Base-by-base conservation (phyloP, 129 eudicot genomes). In the Arctium lappa region DNA sequence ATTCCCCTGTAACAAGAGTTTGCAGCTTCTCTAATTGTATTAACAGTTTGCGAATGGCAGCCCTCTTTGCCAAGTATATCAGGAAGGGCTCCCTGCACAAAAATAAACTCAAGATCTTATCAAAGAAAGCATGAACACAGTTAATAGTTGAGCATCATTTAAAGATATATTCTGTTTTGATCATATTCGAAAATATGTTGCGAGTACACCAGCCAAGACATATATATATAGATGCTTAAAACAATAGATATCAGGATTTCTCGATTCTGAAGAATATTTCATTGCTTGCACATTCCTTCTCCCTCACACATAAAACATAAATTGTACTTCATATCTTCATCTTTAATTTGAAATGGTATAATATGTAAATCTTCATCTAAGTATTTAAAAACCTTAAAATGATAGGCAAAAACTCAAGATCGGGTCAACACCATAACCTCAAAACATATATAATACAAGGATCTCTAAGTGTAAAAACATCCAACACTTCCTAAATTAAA, bases 41-140 rank as follows among this genome's bases (percentile, higher is more conserved):
- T 42, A n/a, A 37, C 7, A 2, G 29, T 74, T 16, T 42, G 32
- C 34, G 16, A 75, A 53, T 10, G 32, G 62, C 1, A 40, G 16
- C 46, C n/a, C 33, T 38, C 33, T 39, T 18, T 38, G 33, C 31
- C 79, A n/a, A 75, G 79, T 16, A 75, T 75, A 13, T 75, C 48
- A 42, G 79, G 79, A 16, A 75, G 62, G 11, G 79, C 79, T 16
- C 79, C 79, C 79, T 75, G 33, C 38, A 40, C 34, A 81, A 56
- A 81, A 60, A 84, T 16, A 71, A 60, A 10, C 32, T 65, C 16
- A 80, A 80, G 1, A 46, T 69, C 71, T 69, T 30, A 80, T 22
- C 68, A 60, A 16, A 80, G 16, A 38, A 40, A 60, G 68, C 68
- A 60, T 60, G 29, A 60, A 60, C 68, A 60, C 68, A 22, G 27